Evolutionary conservation across 2,329 filamentous ascomycete species (phyloP), one percentile per base, ranked within the genome.

Genomic region (Plectosphaerella plurivora): DNA sequence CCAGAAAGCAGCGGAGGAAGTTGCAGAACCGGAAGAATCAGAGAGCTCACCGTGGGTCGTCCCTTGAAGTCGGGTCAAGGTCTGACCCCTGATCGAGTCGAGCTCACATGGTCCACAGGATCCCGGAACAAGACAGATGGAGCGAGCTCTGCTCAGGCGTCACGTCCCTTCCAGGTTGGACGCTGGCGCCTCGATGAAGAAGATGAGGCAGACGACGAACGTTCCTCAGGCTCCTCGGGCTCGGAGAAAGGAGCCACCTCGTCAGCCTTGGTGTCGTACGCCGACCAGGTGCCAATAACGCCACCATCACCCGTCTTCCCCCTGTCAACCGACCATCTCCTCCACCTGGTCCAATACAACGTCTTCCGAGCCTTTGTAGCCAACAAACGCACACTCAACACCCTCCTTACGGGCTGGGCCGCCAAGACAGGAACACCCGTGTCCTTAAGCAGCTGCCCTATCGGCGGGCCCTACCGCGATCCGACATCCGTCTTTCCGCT

Each of bases 11-110:
- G 35, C 49, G 47, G 12, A 54, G 47, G 37, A 55, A 51, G 45
- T 4, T 48, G 12, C 54, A 55, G 35, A 55, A 54, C 22, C 54
- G 54, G 12, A 44, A 39, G 33, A 54, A 55, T 41, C 54, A 55
- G 39, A 51, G 52, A 52, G 54, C 51, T 20, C 54, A 47, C 20
- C 49, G 54, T 56, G 16, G 49, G 54, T 51, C 15, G 14, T 18
- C 12, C 6, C 25, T 4, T 45, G 12, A 35, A 22, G 8, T 33
- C 28, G 8, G 9, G 28, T 12, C 28, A 5, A 24, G 11, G 4
- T 3, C 20, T 22, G 20, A 14, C 1, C 3, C n/a, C 22, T 15
- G 36, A 4, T 4, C 14, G 4, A 45, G 18, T 47, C 53, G 8
- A 47, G 11, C 28, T 33, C 28, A 33, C 28, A 10, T 11, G 16